Percentiles rank a stretch among this genome's conserved stretches.
Evolutionary conservation across 2,329 filamentous ascomycete genomes (phyloP).

Genomic region (Corynespora cassiicola): DNA sequence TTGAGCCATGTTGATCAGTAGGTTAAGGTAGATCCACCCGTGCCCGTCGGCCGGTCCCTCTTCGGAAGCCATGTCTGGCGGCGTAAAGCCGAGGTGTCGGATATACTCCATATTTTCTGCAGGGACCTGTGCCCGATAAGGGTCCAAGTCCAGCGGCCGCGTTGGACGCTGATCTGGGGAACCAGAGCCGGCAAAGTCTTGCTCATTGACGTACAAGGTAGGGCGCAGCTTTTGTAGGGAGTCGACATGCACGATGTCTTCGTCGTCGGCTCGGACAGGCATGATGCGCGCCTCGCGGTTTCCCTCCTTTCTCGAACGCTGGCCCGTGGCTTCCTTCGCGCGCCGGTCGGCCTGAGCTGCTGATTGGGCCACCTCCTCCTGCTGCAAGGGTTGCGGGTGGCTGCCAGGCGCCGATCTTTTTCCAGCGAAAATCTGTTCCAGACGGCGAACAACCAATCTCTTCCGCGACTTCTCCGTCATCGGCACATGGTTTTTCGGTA

Average conservation of each 20-base stretch:
- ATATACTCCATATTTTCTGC: constrained; percentile 82
- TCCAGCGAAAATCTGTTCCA: constrained; percentile 85
- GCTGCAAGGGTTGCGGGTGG: constrained; percentile 60
- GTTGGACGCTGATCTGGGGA: constrained; percentile 77
- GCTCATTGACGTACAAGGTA: constrained; percentile 23
- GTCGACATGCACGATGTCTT: constrained; percentile 22
- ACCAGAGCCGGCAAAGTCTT: constrained; percentile 33
- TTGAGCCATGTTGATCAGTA: constrained; percentile 82
- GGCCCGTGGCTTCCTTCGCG: constrained; percentile 49
- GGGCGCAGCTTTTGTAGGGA: constrained; percentile 24
- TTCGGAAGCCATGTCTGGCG: constrained; percentile 60
- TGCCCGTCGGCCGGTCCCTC: constrained; percentile 68
- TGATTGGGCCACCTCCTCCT: constrained; percentile 64
- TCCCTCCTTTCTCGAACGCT: constrained; percentile 46
- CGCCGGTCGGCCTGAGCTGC: constrained; percentile 56
- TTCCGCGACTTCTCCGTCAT: constrained; percentile 79
- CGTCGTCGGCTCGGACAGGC: constrained; percentile 23
- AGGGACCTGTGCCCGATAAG: constrained; percentile 76
- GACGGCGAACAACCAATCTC: constrained; percentile 74
- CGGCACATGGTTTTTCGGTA: constrained; percentile 63
- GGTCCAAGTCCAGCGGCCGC: constrained; percentile 77
- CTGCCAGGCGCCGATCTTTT: constrained; percentile 56
- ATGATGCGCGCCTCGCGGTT: constrained; percentile 55
- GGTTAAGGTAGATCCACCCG: constrained; percentile 83
- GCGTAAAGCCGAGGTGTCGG: constrained; percentile 72